Conservation (phyloP, 257 asterid species). For the Solanum habrochaites region DNA sequence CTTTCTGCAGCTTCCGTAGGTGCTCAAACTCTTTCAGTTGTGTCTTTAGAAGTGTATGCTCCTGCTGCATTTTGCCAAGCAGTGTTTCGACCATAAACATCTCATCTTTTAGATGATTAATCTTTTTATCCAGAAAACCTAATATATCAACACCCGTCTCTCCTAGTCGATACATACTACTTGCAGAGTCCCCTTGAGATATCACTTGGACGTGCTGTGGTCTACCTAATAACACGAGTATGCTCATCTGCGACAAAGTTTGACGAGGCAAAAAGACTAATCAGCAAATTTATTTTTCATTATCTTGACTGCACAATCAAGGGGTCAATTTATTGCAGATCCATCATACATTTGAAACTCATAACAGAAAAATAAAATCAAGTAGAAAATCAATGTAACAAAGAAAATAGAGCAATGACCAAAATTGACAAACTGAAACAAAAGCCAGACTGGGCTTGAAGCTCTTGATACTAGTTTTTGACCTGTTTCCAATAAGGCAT, state of each 20-base stretch:
- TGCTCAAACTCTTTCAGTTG: slow-evolving; percentile 57
- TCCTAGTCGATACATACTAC: slow-evolving; percentile 15
- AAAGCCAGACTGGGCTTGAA: background rate
- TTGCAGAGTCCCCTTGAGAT: slow-evolving; percentile 40
- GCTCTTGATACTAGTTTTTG: background rate
- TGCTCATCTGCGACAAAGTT: slow-evolving; percentile 55
- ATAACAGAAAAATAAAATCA: background rate
- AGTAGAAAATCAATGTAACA: background rate
- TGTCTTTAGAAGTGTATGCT: slow-evolving; percentile 47
- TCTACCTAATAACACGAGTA: slow-evolving; percentile 66
- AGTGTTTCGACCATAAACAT: slow-evolving; percentile 51
- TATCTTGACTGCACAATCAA: background rate
- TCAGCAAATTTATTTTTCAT: background rate
- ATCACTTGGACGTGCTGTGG: slow-evolving; percentile 76
- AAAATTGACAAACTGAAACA: background rate
- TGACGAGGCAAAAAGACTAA: background rate
- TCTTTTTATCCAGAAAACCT: slow-evolving; percentile 38
- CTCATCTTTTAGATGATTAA: slow-evolving; percentile 68
- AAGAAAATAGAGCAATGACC: background rate
- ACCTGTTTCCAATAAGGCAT: background rate
- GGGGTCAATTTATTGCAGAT: background rate
- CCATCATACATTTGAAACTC: background rate
- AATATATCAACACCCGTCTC: slow-evolving; percentile 29
- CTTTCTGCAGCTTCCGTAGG: slow-evolving; percentile 27
- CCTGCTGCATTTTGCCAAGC: slow-evolving; percentile 60